These are phyloP conservation scores for Microdochium bolleyi DNA, from an alignment of 2,329 filamentous ascomycete species.

Conservation along the genomic window DNA sequence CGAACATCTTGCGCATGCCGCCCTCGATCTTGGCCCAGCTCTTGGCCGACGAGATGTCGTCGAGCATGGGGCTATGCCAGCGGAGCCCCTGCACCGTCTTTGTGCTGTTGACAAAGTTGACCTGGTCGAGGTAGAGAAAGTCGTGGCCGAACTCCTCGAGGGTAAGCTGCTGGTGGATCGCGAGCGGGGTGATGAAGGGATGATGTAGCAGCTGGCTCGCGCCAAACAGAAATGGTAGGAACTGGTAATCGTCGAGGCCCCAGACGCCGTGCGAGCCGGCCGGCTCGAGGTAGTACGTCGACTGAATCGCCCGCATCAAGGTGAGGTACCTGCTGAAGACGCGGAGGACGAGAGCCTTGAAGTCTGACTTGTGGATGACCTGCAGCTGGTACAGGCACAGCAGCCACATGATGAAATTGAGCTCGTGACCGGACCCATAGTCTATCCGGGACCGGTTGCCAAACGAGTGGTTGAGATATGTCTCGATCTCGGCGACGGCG, in stretches of 20 bases:
- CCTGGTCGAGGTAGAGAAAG: conserved; percentile 87
- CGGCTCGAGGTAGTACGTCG: conserved; percentile 92
- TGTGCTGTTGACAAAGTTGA: conserved; percentile 88
- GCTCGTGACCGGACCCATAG: conserved; percentile 93
- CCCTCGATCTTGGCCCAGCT: conserved; percentile 88
- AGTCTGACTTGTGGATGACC: conserved; percentile 56
- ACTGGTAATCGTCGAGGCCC: conserved; percentile 97
- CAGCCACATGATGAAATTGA: conserved; percentile 96
- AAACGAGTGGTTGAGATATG: conserved; percentile 77
- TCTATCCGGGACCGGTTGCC: conserved; percentile 85
- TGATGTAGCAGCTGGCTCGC: conserved; percentile 85
- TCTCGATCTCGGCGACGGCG: conserved; percentile 63
- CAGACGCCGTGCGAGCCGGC: conserved; percentile 96
- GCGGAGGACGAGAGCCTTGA: conserved; percentile 64
- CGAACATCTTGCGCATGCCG: conserved; percentile 96
- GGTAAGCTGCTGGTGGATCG: conserved; percentile 80
- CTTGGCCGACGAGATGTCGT: conserved; percentile 88
- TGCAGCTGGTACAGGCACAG: conserved; percentile 82
- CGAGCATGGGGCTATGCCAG: conserved; percentile 97
- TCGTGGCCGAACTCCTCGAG: conserved; percentile 80
- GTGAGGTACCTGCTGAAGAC: conserved; percentile 77
- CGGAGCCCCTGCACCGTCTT: conserved; percentile 91
- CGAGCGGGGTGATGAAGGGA: conserved; percentile 67
- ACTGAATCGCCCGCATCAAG: conserved; percentile 83
- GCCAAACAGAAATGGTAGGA: conserved; percentile 90